Conservation (phyloP, 768 basidiomycete species). For the Hypholoma sublateritium region DNA sequence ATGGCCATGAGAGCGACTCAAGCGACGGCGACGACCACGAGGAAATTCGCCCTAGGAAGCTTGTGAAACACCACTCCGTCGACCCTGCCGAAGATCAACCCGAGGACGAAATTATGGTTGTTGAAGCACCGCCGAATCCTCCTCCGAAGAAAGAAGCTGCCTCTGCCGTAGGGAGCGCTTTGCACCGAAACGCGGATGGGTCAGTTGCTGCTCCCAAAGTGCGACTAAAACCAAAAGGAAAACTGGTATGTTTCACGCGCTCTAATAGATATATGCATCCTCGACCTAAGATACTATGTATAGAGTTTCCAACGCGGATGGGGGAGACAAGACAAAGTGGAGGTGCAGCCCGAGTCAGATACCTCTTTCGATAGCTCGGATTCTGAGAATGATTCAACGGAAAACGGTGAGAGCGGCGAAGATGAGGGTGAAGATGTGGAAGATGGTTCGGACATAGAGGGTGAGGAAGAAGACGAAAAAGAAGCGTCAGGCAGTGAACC, state of each 20-base stretch:
- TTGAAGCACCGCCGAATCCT: slow-evolving; percentile 10
- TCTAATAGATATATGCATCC: background rate
- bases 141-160: slow-evolving; percentile 14
- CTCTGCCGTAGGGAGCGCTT: slow-evolving; percentile 55
- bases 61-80: background rate
- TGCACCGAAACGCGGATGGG: slow-evolving; percentile 69
- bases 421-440: background rate
- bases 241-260: slow-evolving; percentile 37
- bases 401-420: slow-evolving; percentile 22
- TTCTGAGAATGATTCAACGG: slow-evolving; percentile 15
- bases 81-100: background rate
- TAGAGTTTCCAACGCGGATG: slow-evolving; percentile 39
- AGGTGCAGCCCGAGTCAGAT: slow-evolving; percentile 48
- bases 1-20: slow-evolving; percentile 31
- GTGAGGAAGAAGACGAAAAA: slow-evolving; percentile 19
- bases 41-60: slow-evolving; percentile 3
- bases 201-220: slow-evolving; percentile 50
- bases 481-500: slow-evolving; percentile 24
- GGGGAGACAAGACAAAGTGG: slow-evolving; percentile 33
- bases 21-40: slow-evolving; percentile 25
- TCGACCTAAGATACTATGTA: background rate
- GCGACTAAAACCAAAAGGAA: slow-evolving; percentile 39
- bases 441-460: slow-evolving; percentile 20
- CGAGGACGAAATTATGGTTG: slow-evolving; percentile 6
- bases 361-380: slow-evolving; percentile 73